Percentiles rank a stretch among this genome's conserved stretches.
phyloP scores from a whole-genome alignment of 768 basidiomycete species.

The Inosperma sp. region DNA sequence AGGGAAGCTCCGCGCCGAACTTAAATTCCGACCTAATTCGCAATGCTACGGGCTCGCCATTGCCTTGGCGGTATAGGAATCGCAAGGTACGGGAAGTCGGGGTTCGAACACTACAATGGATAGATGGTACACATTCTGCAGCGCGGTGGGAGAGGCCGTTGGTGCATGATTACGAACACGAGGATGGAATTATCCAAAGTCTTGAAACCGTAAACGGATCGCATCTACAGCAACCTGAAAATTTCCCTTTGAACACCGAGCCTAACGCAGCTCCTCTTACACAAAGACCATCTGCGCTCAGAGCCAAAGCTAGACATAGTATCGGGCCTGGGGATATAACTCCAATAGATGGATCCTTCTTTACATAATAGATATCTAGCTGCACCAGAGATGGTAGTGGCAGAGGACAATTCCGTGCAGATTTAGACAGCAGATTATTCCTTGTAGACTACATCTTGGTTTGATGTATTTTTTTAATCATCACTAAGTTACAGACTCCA shows the following conservation, averaged over 20 bases:
- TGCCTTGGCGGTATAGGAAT: conserved; percentile 58
- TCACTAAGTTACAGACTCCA: too few relatives aligned
- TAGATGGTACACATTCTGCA: conserved; percentile 61
- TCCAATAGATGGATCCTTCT: conserved; percentile 30
- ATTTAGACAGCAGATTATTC: too few relatives aligned
- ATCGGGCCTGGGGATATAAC: conserved; percentile 41
- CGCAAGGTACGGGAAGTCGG: conserved; percentile 59
- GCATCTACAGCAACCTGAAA: too few relatives aligned
- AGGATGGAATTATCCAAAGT: too few relatives aligned
- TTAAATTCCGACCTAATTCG: too few relatives aligned
- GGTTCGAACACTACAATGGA: conserved; percentile 57
- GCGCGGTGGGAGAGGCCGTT: conserved; percentile 54
- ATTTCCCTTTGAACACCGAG: conserved; percentile 33
- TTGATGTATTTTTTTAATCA: too few relatives aligned
- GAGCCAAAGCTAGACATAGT: conserved; percentile 53
- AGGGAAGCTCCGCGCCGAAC: conserved; percentile 17
- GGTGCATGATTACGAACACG: conserved; percentile 39
- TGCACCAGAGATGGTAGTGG: too few relatives aligned
- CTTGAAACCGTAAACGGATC: too few relatives aligned
- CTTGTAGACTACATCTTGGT: too few relatives aligned
- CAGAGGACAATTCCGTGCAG: too few relatives aligned
- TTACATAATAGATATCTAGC: too few relatives aligned
- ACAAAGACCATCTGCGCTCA: conserved; percentile 55
- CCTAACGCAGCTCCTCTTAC: conserved; percentile 59
- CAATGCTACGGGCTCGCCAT: too few relatives aligned